Percentiles rank a stretch among this genome's conserved stretches.
Conservation (phyloP, 2,329 filamentous ascomycete species). For the Diatrype stigma region DNA sequence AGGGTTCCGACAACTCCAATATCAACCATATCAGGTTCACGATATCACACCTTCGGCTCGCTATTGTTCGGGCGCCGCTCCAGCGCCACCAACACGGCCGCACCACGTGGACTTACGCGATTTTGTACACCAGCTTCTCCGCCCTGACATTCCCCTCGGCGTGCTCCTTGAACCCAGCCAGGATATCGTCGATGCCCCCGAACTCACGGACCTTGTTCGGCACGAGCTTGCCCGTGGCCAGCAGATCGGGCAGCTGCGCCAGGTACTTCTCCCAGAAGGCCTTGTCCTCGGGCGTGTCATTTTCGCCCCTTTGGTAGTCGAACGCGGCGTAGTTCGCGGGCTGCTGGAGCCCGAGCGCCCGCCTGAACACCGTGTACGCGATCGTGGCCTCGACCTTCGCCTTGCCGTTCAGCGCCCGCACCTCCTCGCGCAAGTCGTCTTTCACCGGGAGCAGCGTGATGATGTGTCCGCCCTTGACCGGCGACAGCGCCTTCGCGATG, state of each 20-base stretch:
- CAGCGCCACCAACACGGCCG: no score
- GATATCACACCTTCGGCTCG: no score
- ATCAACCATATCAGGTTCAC: no score
- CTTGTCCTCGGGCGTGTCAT: slow-evolving; percentile 24
- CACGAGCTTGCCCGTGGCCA: slow-evolving; percentile 25
- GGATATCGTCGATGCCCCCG: slow-evolving; percentile 24
- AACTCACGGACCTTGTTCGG: slow-evolving; percentile 25
- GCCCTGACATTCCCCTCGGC: slow-evolving; percentile 25
- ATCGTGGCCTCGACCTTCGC: slow-evolving; percentile 28
- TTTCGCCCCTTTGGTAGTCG: slow-evolving; percentile 20
- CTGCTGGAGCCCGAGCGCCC: slow-evolving; percentile 7
- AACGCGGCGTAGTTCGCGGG: slow-evolving; percentile 12
- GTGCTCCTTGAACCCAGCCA: slow-evolving; percentile 23
- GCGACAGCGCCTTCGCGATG: slow-evolving; percentile 22
- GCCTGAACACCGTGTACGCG: slow-evolving; percentile 28
- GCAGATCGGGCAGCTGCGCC: slow-evolving; percentile 20
- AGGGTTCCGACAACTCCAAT: no score
- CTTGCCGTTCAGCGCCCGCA: slow-evolving; percentile 16
- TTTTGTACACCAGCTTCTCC: slow-evolving; percentile 30
- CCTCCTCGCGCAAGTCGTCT: slow-evolving; percentile 7
- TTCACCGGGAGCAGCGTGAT: slow-evolving; percentile 20
- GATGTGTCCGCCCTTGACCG: slow-evolving; percentile 25
- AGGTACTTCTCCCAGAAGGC: slow-evolving; percentile 29
- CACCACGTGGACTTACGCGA: slow-evolving; percentile 11
- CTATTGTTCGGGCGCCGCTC: no score